phyloP scores from a whole-genome alignment of 306 rosid genomes.

The Citrullus amarus region DNA sequence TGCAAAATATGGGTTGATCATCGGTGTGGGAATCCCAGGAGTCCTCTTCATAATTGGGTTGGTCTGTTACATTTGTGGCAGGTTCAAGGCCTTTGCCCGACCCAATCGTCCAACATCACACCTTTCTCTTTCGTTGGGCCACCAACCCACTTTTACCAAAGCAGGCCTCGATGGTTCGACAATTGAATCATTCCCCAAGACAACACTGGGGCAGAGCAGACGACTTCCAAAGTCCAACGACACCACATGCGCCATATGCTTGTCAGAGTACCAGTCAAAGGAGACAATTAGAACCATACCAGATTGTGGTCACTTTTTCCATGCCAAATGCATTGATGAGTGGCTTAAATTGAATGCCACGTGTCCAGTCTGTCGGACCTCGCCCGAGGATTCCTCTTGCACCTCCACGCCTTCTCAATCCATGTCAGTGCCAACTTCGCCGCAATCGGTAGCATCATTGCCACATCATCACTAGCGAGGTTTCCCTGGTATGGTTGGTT shows the following conservation, averaged over 20 bases:
- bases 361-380: conserved; percentile 59
- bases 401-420: conserved; percentile 14
- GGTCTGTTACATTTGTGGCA: conserved; percentile 17
- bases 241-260: conserved; percentile 49
- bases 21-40: conserved; percentile 57
- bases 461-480: neutral
- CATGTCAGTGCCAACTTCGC: neutral
- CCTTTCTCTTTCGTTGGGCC: conserved; percentile 2
- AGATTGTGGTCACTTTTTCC: conserved; percentile 56
- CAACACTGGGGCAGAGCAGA: conserved; percentile 33
- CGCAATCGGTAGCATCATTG: conserved; percentile 9
- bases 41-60: conserved; percentile 39
- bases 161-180: conserved; percentile 56
- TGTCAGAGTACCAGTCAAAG: conserved; percentile 48
- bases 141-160: conserved; percentile 5
- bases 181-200: conserved; percentile 58
- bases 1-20: conserved; percentile 40
- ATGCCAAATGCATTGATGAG: conserved; percentile 44
- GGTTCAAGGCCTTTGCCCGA: neutral
- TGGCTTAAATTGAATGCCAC: conserved; percentile 69
- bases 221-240: conserved; percentile 41
- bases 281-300: conserved; percentile 57
- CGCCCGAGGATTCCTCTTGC: conserved; percentile 18
- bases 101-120: conserved; percentile 4
- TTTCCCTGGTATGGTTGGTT: neutral